phyloP scores from a whole-genome alignment of 148 eudicot genomes.

The Vaccinium myrtillus region DNA sequence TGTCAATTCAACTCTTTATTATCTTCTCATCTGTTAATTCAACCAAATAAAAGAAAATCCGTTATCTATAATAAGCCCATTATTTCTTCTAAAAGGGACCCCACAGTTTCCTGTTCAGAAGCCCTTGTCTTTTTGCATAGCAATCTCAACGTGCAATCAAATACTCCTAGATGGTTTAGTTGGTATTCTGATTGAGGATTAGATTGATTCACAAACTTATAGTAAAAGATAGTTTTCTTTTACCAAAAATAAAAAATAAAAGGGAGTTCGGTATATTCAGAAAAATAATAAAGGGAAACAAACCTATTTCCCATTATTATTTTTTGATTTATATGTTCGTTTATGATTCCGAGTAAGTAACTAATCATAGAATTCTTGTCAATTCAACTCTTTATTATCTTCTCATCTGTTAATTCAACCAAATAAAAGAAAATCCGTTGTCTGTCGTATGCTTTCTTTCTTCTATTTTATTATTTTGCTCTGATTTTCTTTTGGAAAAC shows the following conservation, averaged over 20 bases:
- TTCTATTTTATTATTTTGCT: neutral
- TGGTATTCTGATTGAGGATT: too few species aligned
- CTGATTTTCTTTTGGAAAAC: neutral
- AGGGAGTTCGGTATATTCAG: too few species aligned
- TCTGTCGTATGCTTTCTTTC: neutral
- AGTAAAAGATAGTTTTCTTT: too few species aligned
- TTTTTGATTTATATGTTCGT: neutral
- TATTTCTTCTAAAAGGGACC: too few species aligned
- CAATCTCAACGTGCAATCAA: too few species aligned
- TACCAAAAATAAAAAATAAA: too few species aligned
- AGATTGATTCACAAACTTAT: too few species aligned
- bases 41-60: neutral
- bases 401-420: neutral
- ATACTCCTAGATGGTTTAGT: too few species aligned
- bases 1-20: neutral
- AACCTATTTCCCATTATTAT: neutral
- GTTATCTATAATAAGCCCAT: too few species aligned
- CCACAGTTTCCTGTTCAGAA: too few species aligned
- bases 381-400: neutral
- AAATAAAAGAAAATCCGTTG: neutral
- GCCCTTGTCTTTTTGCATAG: too few species aligned
- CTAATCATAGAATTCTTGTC: neutral
- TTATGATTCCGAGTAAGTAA: neutral
- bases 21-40: neutral
- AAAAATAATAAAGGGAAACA: neutral